Conservation (phyloP, 2,329 filamentous ascomycete species). For the Pseudogymnoascus sp. region DNA sequence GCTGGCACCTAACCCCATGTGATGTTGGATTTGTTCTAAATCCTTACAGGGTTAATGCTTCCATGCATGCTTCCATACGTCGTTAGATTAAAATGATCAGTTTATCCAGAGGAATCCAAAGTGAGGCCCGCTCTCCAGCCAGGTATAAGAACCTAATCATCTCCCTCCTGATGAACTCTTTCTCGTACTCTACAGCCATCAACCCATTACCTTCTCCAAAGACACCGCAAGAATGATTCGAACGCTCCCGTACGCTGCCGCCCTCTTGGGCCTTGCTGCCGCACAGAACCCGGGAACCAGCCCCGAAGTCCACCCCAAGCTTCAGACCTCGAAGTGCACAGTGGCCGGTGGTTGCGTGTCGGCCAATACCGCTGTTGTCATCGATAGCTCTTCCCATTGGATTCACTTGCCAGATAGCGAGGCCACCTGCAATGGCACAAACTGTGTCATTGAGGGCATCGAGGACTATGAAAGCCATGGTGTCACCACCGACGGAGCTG, state of each 20-base stretch:
- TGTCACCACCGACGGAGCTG: constrained; percentile 33
- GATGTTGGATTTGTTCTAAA: neutral
- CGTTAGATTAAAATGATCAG: neutral
- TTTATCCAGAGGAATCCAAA: neutral
- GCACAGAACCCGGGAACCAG: constrained; percentile 34
- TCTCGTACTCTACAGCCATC: neutral
- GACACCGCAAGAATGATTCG: constrained; percentile 4
- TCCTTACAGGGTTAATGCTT: neutral
- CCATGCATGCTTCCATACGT: neutral
- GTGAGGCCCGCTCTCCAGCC: neutral
- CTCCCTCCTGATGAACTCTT: neutral
- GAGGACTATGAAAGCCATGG: constrained; percentile 40
- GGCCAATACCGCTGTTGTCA: constrained; percentile 42
- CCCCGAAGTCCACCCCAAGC: constrained; percentile 43
- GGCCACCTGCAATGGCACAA: constrained; percentile 43
- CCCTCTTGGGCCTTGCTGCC: constrained; percentile 21
- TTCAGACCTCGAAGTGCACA: constrained; percentile 47
- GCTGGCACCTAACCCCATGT: neutral
- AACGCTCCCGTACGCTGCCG: neutral
- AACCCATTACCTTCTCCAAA: neutral
- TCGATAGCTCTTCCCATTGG: constrained; percentile 41
- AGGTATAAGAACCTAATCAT: neutral
- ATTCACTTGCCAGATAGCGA: constrained; percentile 39
- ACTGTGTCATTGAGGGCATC: constrained; percentile 48
- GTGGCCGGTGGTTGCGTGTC: constrained; percentile 40